phyloP scores from a whole-genome alignment of 441 rosid species.

The Biscutella laevigata region DNA sequence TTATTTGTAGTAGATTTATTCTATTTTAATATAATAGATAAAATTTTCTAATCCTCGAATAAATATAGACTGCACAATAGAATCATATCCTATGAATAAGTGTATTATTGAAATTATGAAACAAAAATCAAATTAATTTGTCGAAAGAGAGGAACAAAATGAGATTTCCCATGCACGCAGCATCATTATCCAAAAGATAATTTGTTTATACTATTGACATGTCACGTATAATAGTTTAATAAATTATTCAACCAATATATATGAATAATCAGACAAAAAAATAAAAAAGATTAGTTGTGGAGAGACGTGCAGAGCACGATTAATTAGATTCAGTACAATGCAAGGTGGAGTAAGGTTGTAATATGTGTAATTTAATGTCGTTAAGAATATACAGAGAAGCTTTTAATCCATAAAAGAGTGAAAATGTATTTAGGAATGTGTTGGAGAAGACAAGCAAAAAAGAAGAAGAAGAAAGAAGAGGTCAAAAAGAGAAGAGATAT shows the following conservation, averaged over 20 bases:
- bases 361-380: too few relatives aligned
- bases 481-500: conserved; percentile 4
- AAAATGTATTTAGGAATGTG: too few relatives aligned
- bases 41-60: too few relatives aligned
- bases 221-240: neutral
- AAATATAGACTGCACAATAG: too few relatives aligned
- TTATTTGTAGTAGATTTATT: too few relatives aligned
- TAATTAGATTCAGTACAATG: neutral
- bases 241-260: neutral
- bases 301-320: conserved; percentile 21
- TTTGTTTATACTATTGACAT: neutral
- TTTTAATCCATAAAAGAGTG: too few relatives aligned
- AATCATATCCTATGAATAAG: neutral
- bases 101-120: neutral
- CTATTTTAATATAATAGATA: too few relatives aligned
- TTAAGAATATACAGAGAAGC: too few relatives aligned
- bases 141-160: neutral
- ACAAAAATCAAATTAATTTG: neutral
- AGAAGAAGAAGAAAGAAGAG: conserved; percentile 8
- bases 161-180: conserved; percentile 21
- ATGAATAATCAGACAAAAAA: neutral
- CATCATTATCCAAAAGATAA: neutral
- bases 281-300: conserved; percentile 1
- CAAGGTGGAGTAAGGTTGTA: conserved; percentile 23
- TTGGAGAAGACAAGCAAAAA: too few relatives aligned